phyloP scores from a whole-genome alignment of 2,329 filamentous ascomycete species.

The Monilinia fructicola region DNA sequence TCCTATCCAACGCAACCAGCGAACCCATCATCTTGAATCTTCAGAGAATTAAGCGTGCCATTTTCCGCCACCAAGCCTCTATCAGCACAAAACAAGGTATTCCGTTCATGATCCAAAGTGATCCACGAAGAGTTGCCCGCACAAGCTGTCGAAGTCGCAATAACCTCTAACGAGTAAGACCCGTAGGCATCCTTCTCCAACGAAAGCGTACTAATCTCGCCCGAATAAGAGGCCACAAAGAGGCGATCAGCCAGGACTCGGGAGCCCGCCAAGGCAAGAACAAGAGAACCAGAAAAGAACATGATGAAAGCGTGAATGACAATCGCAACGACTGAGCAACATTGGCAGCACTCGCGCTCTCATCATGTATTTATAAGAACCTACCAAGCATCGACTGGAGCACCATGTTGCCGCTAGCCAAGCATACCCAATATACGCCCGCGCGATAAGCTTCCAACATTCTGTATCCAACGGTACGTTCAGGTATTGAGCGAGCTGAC shows the following conservation, averaged over 20 bases:
- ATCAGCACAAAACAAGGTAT: conserved; percentile 11
- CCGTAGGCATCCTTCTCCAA: not conserved
- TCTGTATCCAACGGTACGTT: too few species aligned
- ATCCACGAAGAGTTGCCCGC: conserved; percentile 10
- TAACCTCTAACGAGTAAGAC: not conserved
- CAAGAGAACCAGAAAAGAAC: conserved; percentile 1
- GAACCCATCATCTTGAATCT: conserved; percentile 9
- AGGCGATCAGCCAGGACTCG: conserved; percentile 1
- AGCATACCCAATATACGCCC: too few species aligned
- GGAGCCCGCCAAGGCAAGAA: not conserved
- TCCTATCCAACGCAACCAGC: conserved; percentile 6
- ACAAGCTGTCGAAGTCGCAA: conserved; percentile 3
- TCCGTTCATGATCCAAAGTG: not conserved
- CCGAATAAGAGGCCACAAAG: conserved; percentile 10
- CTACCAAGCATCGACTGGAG: not conserved
- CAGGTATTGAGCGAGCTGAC: too few species aligned
- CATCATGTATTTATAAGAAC: not conserved
- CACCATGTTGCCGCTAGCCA: too few species aligned
- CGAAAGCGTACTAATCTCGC: not conserved
- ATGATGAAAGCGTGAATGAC: not conserved
- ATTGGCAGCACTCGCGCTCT: not conserved
- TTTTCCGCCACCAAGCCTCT: not conserved
- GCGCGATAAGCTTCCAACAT: too few species aligned
- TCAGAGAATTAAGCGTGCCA: conserved; percentile 12
- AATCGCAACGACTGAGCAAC: not conserved